Evolutionary conservation across 441 rosid genomes (phyloP), one percentile per base, ranked within the genome.

Genomic region (Populus hybrid): DNA sequence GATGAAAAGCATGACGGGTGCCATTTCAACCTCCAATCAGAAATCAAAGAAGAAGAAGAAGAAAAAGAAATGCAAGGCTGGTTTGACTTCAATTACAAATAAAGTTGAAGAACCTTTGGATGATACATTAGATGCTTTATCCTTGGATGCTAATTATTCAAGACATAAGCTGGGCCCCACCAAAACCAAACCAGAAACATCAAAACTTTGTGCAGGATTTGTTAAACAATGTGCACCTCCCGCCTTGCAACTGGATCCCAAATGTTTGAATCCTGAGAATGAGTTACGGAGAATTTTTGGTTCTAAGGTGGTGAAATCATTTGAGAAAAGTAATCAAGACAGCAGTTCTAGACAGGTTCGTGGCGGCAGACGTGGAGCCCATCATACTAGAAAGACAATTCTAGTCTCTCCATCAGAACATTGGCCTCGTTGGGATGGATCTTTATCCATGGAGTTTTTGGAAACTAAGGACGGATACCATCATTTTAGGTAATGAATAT

Each of bases 391-490:
- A 40, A 94, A 90, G 85, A 89, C 95, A 31, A 77, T 89, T 78
- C 77, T 94, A 61, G 87, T 91, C 65, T 84, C 93, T 72, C 92
- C 94, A 28, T 87, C 87, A 31, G 98, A 94, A 66, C 92, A 90
- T 73, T 94, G 98, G 98, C 82, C 93, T 73, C 94, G 92, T 7
- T 94, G 97, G 97, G 98, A 94, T 78, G 92, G 92, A 50, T 91
- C 97, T 76, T 80, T 94, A 70, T 90, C 95, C 7, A 93, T 94
- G 97, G 98, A 93, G 70, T 83, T 91, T 86, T 86, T 94, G 63
- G 97, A 93, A 84, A 87, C 90, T 12, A 94, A 73, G 80, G 95
- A 88, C 56, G 90, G 91, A 35, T 81, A 64, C 83, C 86, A 88
- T 83, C 83, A 89, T 83, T 93, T 94, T 85, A 90, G 97, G 97